Evolutionary conservation across 345 rosid genomes (phyloP).

Genomic region (Isatis tinctoria): DNA sequence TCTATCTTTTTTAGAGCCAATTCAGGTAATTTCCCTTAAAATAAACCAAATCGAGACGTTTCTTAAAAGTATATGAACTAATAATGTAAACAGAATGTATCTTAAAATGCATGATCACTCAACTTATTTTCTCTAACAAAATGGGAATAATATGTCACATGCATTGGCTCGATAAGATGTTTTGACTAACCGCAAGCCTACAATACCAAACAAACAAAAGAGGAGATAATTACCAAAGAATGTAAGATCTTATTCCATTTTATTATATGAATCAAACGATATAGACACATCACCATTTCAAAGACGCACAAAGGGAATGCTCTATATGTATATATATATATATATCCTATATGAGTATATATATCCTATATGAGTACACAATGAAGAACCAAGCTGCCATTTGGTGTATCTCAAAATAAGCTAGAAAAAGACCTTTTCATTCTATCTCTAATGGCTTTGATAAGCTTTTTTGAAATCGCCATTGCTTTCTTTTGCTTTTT

Average conservation of each 20-base stretch:
- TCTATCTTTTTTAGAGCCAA: too few species aligned
- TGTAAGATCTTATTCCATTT: slow-evolving; percentile 4
- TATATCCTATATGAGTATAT: too few species aligned
- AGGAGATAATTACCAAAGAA: background rate
- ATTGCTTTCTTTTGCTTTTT: slow-evolving; percentile 29
- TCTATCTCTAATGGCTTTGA: slow-evolving; percentile 19
- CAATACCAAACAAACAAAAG: slow-evolving; percentile 7
- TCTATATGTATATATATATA: too few species aligned
- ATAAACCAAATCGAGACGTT: too few species aligned
- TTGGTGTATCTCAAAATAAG: slow-evolving; percentile 7
- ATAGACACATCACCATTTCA: slow-evolving; percentile 8
- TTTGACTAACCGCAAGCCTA: background rate
- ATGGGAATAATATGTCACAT: too few species aligned
- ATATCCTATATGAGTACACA: too few species aligned
- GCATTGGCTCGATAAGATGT: background rate
- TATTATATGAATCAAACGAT: background rate
- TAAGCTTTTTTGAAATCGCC: slow-evolving; percentile 25
- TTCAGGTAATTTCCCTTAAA: too few species aligned
- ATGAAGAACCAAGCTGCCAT: background rate
- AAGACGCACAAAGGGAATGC: background rate
- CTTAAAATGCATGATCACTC: too few species aligned
- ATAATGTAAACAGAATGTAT: too few species aligned
- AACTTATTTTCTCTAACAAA: too few species aligned
- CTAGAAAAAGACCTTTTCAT: background rate
- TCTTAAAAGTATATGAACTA: too few species aligned